These are phyloP conservation scores for Geranium brycei DNA, from an alignment of 345 rosid genomes.

Conservation along the genomic window DNA sequence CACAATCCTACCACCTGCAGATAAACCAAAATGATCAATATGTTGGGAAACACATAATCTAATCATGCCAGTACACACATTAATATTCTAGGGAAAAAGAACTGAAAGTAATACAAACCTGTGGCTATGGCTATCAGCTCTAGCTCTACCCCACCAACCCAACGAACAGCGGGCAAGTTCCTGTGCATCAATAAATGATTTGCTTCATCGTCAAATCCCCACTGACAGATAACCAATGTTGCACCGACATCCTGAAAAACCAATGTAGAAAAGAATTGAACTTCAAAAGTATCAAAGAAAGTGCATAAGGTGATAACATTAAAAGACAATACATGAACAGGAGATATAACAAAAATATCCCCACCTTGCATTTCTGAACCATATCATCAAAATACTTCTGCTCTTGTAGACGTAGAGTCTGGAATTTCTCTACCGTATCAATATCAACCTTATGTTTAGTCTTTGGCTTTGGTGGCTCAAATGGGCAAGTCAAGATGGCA, in stretches of 20 bases:
- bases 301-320: no score
- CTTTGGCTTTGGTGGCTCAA: slow-evolving; percentile 98
- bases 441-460: slow-evolving; percentile 99
- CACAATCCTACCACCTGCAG: slow-evolving; percentile 89
- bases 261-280: not conserved
- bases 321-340: no score
- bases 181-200: slow-evolving; percentile 92
- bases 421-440: slow-evolving; percentile 89
- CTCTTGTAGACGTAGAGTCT: slow-evolving; percentile 82
- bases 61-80: not conserved
- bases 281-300: no score
- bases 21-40: slow-evolving; percentile 11
- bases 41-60: not conserved
- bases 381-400: slow-evolving; percentile 87
- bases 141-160: slow-evolving; percentile 99
- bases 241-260: slow-evolving; percentile 83
- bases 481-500: slow-evolving; percentile 94
- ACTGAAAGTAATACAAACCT: slow-evolving; percentile 22
- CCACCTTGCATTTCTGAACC: slow-evolving; percentile 92
- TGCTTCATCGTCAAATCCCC: slow-evolving; percentile 99
- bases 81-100: not conserved
- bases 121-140: slow-evolving; percentile 98
- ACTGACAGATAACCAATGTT: slow-evolving; percentile 91
- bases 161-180: slow-evolving; percentile 92
- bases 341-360: not conserved